Conservation (phyloP, 169 alveolate genomes). For the Perkinsus chesapeaki region DNA sequence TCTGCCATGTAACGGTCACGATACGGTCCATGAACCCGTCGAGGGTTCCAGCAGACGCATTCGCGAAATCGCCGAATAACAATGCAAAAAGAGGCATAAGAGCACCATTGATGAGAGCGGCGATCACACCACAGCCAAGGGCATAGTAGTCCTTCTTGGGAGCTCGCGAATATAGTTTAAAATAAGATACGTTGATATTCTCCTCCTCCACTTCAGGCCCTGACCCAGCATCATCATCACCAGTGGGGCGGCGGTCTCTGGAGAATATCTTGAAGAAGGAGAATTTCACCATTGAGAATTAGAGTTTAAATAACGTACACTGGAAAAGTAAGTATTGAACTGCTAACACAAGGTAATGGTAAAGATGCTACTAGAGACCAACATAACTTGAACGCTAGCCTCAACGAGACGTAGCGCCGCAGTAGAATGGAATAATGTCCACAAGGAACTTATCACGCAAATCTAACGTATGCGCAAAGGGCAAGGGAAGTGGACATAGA, state of each 20-base stretch:
- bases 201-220: background rate
- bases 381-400: too few species aligned
- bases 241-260: background rate
- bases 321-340: too few species aligned
- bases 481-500: background rate
- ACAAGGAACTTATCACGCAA: background rate
- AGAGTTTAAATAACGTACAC: too few species aligned
- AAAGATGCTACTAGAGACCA: too few species aligned
- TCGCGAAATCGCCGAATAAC: background rate
- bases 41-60: background rate
- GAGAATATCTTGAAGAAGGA: background rate
- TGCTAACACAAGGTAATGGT: too few species aligned
- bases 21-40: background rate
- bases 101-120: background rate
- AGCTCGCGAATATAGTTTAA: background rate
- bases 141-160: background rate
- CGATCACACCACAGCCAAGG: background rate
- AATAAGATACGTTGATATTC: background rate
- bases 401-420: slow-evolving; percentile 3
- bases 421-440: background rate
- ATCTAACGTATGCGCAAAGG: background rate
- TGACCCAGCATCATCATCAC: background rate
- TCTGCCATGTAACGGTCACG: background rate
- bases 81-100: background rate
- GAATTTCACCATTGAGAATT: background rate